These are phyloP conservation scores for Trichoderma cornu-damae DNA, from an alignment of 2,329 filamentous ascomycete species.

Conservation along the genomic window DNA sequence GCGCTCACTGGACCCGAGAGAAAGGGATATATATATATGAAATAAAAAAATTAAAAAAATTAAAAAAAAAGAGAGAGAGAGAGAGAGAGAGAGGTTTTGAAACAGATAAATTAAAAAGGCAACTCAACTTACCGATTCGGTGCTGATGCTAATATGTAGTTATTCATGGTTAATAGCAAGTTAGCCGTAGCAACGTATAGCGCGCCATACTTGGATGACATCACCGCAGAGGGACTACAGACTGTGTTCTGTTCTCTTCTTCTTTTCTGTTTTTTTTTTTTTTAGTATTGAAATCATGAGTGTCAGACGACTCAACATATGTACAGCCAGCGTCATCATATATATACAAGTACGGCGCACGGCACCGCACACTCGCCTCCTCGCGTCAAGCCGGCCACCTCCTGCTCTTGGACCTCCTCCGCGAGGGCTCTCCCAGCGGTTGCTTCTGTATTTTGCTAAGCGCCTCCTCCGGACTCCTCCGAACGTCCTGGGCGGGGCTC, in stretches of 20 bases:
- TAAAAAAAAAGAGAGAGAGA: no score
- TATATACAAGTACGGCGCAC: conserved; percentile 36
- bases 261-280: background rate
- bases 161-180: background rate
- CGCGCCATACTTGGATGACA: conserved; percentile 14
- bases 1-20: conserved; percentile 2
- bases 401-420: conserved; percentile 39
- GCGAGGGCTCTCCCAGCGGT: conserved; percentile 36
- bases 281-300: conserved; percentile 27
- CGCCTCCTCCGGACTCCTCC: conserved; percentile 44
- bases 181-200: background rate
- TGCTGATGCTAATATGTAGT: background rate
- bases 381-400: conserved; percentile 38
- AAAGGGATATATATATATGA: conserved; percentile 1
- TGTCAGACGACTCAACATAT: conserved; percentile 37
- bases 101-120: background rate
- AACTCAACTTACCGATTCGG: background rate
- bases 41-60: conserved; percentile 2
- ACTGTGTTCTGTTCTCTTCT: no score
- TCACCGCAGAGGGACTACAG: conserved; percentile 1
- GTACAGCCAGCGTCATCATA: conserved; percentile 34
- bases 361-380: conserved; percentile 28
- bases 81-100: no score
- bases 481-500: conserved; percentile 28
- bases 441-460: conserved; percentile 45